Conservation (phyloP, 768 basidiomycete genomes). For the Pleurotus salmoneostramineus region DNA sequence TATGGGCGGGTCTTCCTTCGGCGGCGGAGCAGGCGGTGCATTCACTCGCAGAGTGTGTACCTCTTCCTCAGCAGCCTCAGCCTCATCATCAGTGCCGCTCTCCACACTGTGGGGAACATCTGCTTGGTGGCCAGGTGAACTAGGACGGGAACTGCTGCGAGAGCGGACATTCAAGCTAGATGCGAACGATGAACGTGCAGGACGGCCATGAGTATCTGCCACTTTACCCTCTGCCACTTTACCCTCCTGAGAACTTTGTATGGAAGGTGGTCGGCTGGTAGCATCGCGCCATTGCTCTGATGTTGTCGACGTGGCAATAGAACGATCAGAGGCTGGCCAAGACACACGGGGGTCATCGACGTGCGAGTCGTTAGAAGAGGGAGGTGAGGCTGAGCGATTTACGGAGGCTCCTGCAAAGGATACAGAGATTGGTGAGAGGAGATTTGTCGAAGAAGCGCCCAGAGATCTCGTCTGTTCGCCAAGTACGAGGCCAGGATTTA, state of each 20-base stretch:
- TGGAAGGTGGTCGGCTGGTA: not conserved
- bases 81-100: slow-evolving; percentile 71
- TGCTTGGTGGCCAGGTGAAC: slow-evolving; percentile 57
- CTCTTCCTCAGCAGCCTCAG: slow-evolving; percentile 36
- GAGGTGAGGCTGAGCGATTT: slow-evolving; percentile 21
- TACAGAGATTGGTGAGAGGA: slow-evolving; percentile 27
- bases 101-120: slow-evolving; percentile 74
- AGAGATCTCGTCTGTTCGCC: slow-evolving; percentile 14
- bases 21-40: slow-evolving; percentile 17
- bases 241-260: not conserved
- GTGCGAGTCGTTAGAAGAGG: slow-evolving; percentile 8
- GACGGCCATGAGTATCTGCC: slow-evolving; percentile 6
- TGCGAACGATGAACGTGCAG: slow-evolving; percentile 21
- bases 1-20: slow-evolving; percentile 6
- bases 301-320: not conserved
- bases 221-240: slow-evolving; percentile 9
- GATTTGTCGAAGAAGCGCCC: slow-evolving; percentile 18
- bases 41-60: not conserved
- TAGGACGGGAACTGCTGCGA: slow-evolving; percentile 39
- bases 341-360: not conserved
- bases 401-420: slow-evolving; percentile 21
- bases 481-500: slow-evolving; percentile 40
- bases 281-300: slow-evolving; percentile 7
- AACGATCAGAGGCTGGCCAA: not conserved
- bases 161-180: slow-evolving; percentile 26